Evolutionary conservation across 306 rosid species (phyloP).

Genomic region (Aeschynomene evenia): DNA sequence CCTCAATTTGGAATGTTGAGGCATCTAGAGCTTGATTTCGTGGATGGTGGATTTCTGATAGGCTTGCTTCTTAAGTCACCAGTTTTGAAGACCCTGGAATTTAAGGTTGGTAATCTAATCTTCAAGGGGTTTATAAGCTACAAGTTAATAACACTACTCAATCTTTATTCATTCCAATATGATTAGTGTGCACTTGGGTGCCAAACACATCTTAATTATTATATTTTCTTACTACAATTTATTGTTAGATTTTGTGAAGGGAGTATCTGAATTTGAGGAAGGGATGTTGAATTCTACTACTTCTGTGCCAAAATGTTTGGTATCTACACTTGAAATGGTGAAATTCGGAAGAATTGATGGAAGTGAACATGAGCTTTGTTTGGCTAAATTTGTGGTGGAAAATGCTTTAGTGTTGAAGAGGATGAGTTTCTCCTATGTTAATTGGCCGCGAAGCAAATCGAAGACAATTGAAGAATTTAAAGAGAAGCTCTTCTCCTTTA

Average conservation of each 20-base stretch:
- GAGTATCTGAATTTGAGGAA: not conserved
- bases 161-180: too few species aligned
- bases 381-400: constrained; percentile 4
- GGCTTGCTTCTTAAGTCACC: constrained; percentile 6
- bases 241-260: not conserved
- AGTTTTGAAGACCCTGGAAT: not conserved
- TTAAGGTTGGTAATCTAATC: not conserved
- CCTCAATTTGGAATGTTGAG: not conserved
- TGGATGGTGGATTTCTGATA: not conserved
- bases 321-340: not conserved
- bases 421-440: not conserved
- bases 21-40: not conserved
- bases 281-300: not conserved
- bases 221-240: too few species aligned
- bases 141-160: too few species aligned
- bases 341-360: not conserved
- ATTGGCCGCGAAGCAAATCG: too few species aligned
- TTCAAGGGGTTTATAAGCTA: not conserved
- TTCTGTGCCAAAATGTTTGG: not conserved
- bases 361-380: not conserved
- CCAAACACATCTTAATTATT: not conserved
- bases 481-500: not conserved
- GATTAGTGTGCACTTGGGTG: not conserved
- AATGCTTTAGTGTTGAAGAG: not conserved
- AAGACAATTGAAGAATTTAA: not conserved